Base-by-base conservation (phyloP, 176 grass and related monocot genomes). In the Bothriochloa decipiens region DNA sequence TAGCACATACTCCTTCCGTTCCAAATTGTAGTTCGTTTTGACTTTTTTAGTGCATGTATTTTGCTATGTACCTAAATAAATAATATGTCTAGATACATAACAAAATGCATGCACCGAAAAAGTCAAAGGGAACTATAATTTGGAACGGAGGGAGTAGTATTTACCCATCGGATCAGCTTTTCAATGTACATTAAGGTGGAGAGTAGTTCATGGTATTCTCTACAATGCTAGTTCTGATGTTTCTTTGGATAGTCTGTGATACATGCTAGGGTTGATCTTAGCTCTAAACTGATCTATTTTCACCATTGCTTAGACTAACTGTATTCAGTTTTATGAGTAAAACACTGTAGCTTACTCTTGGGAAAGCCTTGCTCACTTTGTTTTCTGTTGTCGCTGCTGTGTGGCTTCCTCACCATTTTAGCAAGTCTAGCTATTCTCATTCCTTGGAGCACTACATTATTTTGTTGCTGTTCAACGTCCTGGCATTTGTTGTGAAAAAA, bases 101-200 rank as follows among this genome's bases (percentile, higher is more conserved):
- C n/a, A n/a, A n/a, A n/a, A n/a, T n/a, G n/a, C n/a, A n/a, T n/a
- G n/a, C n/a, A n/a, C n/a, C n/a, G n/a, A n/a, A n/a, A n/a, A n/a
- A n/a, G n/a, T n/a, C n/a, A n/a, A n/a, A n/a, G n/a, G n/a, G n/a
- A n/a, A n/a, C n/a, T n/a, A n/a, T n/a, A n/a, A n/a, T n/a, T n/a
- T n/a, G n/a, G n/a, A n/a, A n/a, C n/a, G n/a, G n/a, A n/a, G n/a
- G n/a, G n/a, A n/a, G n/a, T n/a, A 50, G 75, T 67, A 16, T 36
- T 32, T 32, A 32, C 29, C 2, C 29, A 40, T 40, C 18, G 3
- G 42, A 70, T 82, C 43, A 47, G 79, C 52, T 80, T 39, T 84
- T 75, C 17, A 68, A 80, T 87, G 84, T 90, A 75, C 69, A 80
- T 83, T 87, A 75, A 53, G 75, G 47, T 70, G 49, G 84, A 74